A percentile compares a stretch with the other conserved stretches of the same genome.
phyloP scores from a whole-genome alignment of 1,284 basidiomycete species.

The Leccinum subrobustum region DNA sequence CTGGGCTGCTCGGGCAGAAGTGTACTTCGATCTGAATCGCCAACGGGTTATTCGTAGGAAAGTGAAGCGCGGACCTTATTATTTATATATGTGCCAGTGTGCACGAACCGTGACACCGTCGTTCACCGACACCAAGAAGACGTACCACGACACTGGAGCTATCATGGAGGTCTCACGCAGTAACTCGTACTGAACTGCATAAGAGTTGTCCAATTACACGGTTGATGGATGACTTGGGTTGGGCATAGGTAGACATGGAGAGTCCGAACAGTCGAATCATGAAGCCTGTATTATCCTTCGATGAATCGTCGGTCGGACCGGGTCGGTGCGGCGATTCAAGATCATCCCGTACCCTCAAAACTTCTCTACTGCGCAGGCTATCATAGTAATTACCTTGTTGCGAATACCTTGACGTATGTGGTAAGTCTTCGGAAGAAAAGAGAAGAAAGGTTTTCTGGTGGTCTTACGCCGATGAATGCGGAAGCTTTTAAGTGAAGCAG shows the following conservation, averaged over 20 bases:
- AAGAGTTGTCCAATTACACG: too few species aligned
- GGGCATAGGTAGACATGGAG: too few species aligned
- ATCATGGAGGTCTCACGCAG: too few species aligned
- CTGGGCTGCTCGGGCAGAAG: not conserved
- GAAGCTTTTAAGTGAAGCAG: not conserved
- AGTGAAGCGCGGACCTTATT: not conserved
- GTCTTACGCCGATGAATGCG: not conserved
- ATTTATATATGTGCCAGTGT: not conserved
- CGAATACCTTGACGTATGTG: not conserved
- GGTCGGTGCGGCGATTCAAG: not conserved
- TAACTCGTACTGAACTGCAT: too few species aligned
- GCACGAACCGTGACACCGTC: too few species aligned
- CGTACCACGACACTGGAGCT: not conserved
- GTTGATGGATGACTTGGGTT: too few species aligned
- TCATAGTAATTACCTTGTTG: not conserved
- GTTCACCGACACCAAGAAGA: not conserved
- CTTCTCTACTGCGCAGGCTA: not conserved
- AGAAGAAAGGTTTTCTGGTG: not conserved
- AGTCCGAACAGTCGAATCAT: not conserved
- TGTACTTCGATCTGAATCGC: too few species aligned
- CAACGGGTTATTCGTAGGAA: not conserved
- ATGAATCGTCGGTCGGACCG: not conserved
- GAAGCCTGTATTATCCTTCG: not conserved
- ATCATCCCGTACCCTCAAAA: not conserved
- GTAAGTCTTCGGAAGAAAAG: not conserved